Base-by-base conservation (phyloP, 2,329 filamentous ascomycete species). In the Dothistroma septosporum region DNA sequence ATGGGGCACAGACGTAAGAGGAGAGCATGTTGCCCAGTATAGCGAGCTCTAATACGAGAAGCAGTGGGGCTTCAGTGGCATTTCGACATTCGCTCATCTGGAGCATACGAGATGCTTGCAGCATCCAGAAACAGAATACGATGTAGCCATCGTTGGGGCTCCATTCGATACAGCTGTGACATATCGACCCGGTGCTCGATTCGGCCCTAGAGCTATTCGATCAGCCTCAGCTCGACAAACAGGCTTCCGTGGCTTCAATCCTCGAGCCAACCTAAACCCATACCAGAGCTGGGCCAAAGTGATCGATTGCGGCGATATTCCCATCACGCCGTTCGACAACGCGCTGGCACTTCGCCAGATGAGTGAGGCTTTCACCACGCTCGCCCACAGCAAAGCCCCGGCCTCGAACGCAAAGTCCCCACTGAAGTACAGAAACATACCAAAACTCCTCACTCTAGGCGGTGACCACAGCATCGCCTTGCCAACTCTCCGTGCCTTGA, bases 301-400 rank as follows among this genome's bases (percentile, higher is more conserved):
- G 61, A 80, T 93, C 55, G 92, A 97, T 79, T 97, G 92, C 74
- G 92, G 92, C 52, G 92, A 96, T 73, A 91, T 96, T 59, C 91
- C 92, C 31, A 82, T 95, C 66, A 90, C 88, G 0, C 92, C 92
- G 0, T 88, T 95, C 68, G 91, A 96, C 78, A 96, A 96, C 73
- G 85, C 80, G 1, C 80, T 96, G 16, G 92, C 92, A 0, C 79
- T 92, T 57, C 80, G 82, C 49, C 92, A 96, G 76, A 96, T 96
- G 91, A 90, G 85, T 33, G 85, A 88, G 70, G 91, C 90, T 0
- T 92, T 90, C 73, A 78, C 82, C 7, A 88, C 92, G 75, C 85
- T 96, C 2, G 80, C 82, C 2, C 77, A 78, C 11, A 78, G 80
- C 46, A 60, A 59, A 6, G 65, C 69, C 0, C 73, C 76, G 1